Conservation (phyloP, 306 rosid species). For the Lablab purpureus region DNA sequence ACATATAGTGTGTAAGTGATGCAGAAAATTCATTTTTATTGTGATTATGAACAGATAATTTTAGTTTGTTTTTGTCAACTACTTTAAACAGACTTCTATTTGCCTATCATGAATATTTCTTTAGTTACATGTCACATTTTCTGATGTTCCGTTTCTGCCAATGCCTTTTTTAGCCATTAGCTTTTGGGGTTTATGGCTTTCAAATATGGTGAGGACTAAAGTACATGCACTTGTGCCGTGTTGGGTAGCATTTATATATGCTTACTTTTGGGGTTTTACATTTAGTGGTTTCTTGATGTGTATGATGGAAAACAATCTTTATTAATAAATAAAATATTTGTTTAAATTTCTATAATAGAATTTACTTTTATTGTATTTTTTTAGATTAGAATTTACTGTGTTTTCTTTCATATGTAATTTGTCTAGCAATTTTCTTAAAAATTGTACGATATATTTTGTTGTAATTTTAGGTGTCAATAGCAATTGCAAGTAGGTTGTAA, state of each 20-base stretch:
- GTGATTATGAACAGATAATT: not conserved
- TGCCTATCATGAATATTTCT: not conserved
- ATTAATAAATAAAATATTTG: too few relatives aligned
- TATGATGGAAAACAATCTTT: too few relatives aligned
- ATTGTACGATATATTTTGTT: too few relatives aligned
- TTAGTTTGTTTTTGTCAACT: not conserved
- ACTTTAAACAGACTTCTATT: not conserved
- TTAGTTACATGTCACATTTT: not conserved
- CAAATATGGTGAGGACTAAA: not conserved
- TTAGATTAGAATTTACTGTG: too few relatives aligned
- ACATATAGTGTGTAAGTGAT: not conserved
- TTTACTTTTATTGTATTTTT: too few relatives aligned
- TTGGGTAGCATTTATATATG: not conserved
- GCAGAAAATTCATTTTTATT: not conserved
- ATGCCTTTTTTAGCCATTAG: not conserved
- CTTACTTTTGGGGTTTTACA: not conserved
- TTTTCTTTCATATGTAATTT: too few relatives aligned
- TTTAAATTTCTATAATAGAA: too few relatives aligned
- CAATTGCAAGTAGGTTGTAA: too few relatives aligned
- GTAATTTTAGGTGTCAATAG: too few relatives aligned
- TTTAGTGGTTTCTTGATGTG: too few relatives aligned
- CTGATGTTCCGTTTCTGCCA: not conserved
- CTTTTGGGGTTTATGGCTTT: not conserved
- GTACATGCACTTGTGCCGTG: not conserved
- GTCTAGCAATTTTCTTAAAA: too few relatives aligned